A percentile compares a stretch with the other conserved stretches of the same genome.
Conservation (phyloP, 2,329 filamentous ascomycete species). For the Daldinia sp. region DNA sequence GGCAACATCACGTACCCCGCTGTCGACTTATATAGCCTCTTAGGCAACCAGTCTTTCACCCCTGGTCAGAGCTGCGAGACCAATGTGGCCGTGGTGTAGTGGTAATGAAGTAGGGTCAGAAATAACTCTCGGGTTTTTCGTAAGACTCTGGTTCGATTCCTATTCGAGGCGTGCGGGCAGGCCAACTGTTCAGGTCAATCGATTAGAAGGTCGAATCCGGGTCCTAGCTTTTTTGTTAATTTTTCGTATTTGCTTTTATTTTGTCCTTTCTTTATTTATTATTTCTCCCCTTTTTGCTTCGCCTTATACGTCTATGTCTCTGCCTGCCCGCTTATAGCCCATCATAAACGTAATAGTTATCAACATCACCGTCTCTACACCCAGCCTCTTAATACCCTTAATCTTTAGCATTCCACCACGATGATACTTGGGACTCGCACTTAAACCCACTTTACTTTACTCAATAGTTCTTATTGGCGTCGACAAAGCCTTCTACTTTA, state of each 20-base stretch:
- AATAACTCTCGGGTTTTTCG: slow-evolving; percentile 4
- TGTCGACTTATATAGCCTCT: slow-evolving; percentile 6
- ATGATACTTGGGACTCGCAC: no score
- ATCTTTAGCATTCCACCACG: no score
- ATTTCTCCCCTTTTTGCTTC: background rate
- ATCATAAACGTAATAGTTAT: no score
- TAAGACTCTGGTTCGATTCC: background rate
- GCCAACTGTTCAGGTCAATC: slow-evolving; percentile 8
- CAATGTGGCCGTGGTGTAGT: slow-evolving; percentile 2
- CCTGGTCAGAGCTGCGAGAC: background rate
- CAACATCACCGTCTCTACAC: no score
- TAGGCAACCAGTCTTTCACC: background rate
- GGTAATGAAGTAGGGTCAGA: slow-evolving; percentile 1
- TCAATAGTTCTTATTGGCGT: background rate
- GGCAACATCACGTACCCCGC: slow-evolving; percentile 4
- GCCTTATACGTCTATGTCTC: no score
- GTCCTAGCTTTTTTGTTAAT: background rate
- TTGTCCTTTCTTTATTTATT: background rate
- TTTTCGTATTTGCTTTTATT: background rate
- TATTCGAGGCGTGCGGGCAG: background rate
- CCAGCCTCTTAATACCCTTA: no score
- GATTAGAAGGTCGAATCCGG: slow-evolving; percentile 1
- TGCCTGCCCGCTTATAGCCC: no score
- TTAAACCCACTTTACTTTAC: no score
- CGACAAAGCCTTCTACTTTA: background rate